Base-by-base conservation (phyloP, 208 protist genomes). In the Leishmania guyanensis region DNA sequence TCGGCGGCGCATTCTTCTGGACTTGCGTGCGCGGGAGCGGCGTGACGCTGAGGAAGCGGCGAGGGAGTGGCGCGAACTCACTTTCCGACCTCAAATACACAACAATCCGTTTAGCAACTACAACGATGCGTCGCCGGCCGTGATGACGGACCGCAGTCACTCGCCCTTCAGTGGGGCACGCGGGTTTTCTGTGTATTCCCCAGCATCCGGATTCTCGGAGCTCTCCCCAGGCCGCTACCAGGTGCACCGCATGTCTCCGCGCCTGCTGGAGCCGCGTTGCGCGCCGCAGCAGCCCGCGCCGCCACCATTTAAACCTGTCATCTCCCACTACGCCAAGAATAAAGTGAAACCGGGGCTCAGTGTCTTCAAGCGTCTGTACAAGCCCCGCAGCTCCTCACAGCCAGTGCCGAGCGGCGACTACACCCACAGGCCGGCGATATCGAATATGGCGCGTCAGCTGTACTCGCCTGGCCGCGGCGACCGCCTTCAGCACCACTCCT, bases 1-100 rank as follows among this genome's bases (percentile, higher is more conserved):
- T 79, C 89, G 93, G 73, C 86, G 84, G 48, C 92, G 91, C 33
- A 84, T 96, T 51, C 43, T 96, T 58, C 86, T 92, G 9, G 91
- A 94, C 65, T 74, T 92, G 86, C 88, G 91, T 39, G 91, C 86
- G 20, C 81, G 81, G 26, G 84, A 90, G 79, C 81, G 88, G 46
- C 84, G 91, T 29, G 91, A 96, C 70, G 83, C 77, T 22, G 86
- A 89, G 58, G 89, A 84, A 65, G 81, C 93, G 48, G 86, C 86
- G 36, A 77, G 76, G 33, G 79, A 91, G 60, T 86, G 87, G 88
- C 80, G 73, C 16, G 82, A 93, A n/a, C 74, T 93, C 26, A 93
- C 90, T 3, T 93, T 93, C 72, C 86, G 78, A 6, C 90, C 90
- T 17, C 73, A 81, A 65, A 87, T 89, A 56, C 54, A 89, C 82